A percentile compares a stretch with the other conserved stretches of the same genome.
Evolutionary conservation across 768 basidiomycete genomes (phyloP).

Genomic region (Podaxis pistillaris): DNA sequence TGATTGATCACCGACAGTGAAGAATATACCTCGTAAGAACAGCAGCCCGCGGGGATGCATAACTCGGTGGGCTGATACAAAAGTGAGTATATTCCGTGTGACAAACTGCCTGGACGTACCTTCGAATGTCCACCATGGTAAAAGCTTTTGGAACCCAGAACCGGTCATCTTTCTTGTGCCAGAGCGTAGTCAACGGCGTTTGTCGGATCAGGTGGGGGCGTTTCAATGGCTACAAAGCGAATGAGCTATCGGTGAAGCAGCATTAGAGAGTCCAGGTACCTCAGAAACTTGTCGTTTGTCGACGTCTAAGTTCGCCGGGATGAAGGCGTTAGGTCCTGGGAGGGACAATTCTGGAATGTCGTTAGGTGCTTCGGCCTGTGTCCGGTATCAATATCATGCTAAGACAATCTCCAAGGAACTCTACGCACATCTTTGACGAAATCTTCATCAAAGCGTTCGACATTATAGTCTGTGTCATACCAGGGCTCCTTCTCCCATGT

Average conservation of each 20-base stretch:
- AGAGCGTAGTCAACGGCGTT: conserved; percentile 69
- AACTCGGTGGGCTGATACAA: conserved; percentile 49
- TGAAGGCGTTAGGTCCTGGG: conserved; percentile 86
- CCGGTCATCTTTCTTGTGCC: conserved; percentile 97
- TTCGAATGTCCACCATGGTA: conserved; percentile 72
- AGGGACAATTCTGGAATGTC: conserved; percentile 69
- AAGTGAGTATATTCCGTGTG: not conserved
- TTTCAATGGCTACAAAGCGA: conserved; percentile 55
- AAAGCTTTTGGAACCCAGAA: conserved; percentile 95
- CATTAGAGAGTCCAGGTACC: conserved; percentile 36
- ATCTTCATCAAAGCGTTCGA: conserved; percentile 65
- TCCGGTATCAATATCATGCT: conserved; percentile 7
- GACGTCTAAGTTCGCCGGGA: conserved; percentile 84
- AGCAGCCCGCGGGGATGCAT: conserved; percentile 61
- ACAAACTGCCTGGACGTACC: conserved; percentile 36
- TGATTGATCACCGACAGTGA: not conserved
- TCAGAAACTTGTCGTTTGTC: conserved; percentile 67
- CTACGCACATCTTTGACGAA: conserved; percentile 54
- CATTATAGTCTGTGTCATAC: conserved; percentile 87
- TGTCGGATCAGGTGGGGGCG: conserved; percentile 77
- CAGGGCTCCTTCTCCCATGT: conserved; percentile 81
- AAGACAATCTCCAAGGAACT: conserved; percentile 4
- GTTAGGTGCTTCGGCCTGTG: conserved; percentile 62
- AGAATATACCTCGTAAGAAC: conserved; percentile 66
- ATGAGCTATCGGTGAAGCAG: conserved; percentile 10